phyloP scores from a whole-genome alignment of 2,329 filamentous ascomycete genomes.

The Colletotrichum nymphaeae region DNA sequence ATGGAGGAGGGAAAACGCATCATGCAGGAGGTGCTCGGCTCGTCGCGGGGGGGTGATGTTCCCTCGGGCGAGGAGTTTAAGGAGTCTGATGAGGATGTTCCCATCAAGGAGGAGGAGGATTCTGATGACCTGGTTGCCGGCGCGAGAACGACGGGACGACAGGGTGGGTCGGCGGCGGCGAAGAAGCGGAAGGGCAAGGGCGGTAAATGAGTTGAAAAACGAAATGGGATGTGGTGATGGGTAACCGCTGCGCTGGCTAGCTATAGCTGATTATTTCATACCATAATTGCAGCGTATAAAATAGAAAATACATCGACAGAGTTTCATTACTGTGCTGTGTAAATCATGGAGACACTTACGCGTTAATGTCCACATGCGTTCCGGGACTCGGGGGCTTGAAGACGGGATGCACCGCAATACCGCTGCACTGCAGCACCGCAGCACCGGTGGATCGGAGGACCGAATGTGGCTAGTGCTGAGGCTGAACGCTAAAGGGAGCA shows the following conservation, averaged over 20 bases:
- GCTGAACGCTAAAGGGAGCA: not conserved
- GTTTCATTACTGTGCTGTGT: too few relatives aligned
- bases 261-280: conserved; percentile 18
- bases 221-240: not conserved
- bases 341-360: not conserved
- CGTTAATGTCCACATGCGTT: not conserved
- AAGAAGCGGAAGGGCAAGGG: conserved; percentile 36
- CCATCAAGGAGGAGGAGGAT: conserved; percentile 24
- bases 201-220: conserved; percentile 9
- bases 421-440: too few relatives aligned
- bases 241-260: conserved; percentile 2
- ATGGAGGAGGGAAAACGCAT: conserved; percentile 81
- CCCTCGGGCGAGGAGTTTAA: conserved; percentile 34
- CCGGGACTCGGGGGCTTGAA: not conserved
- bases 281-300: not conserved
- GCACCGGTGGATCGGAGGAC: not conserved
- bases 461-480: conserved; percentile 15
- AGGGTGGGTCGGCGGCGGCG: conserved; percentile 21
- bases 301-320: not conserved
- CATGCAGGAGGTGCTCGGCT: conserved; percentile 70
- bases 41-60: conserved; percentile 33
- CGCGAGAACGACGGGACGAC: conserved; percentile 31
- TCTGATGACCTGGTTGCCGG: not conserved
- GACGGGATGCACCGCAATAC: not conserved
- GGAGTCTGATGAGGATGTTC: conserved; percentile 18